Evolutionary conservation across 208 protist genomes (phyloP).

Genomic region (Trypanosoma melophagium): DNA sequence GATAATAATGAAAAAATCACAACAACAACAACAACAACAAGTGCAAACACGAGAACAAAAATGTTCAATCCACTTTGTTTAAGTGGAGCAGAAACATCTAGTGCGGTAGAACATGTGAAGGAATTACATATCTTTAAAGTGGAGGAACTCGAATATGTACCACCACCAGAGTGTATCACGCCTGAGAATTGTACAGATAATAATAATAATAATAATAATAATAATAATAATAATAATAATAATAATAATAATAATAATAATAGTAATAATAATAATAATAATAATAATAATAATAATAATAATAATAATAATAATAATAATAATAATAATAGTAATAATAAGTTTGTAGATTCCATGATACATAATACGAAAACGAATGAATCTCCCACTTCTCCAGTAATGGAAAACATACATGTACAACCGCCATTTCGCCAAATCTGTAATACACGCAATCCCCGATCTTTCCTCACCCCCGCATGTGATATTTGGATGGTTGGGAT

Average conservation of each 20-base stretch:
- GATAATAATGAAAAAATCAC: no score
- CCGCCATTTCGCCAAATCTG: conserved; percentile 25
- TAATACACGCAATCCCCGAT: conserved; percentile 37
- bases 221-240: neutral
- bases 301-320: neutral
- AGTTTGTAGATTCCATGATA: no score
- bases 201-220: neutral
- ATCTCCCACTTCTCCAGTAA: no score
- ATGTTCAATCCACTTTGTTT: neutral
- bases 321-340: neutral
- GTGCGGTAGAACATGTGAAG: neutral
- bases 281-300: neutral
- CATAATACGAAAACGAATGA: no score
- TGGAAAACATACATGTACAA: neutral
- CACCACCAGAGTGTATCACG: conserved; percentile 51
- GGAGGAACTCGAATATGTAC: conserved; percentile 33
- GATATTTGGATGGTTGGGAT: conserved; percentile 82
- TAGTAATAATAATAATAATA: neutral
- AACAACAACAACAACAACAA: neutral
- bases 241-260: neutral
- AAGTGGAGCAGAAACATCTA: neutral
- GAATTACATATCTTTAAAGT: conserved; percentile 35
- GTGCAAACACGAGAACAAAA: no score
- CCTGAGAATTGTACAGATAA: conserved; percentile 8
- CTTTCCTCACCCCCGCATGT: conserved; percentile 26